phyloP scores from a whole-genome alignment of 1,284 basidiomycete genomes.

The Boletellus deceptivus region DNA sequence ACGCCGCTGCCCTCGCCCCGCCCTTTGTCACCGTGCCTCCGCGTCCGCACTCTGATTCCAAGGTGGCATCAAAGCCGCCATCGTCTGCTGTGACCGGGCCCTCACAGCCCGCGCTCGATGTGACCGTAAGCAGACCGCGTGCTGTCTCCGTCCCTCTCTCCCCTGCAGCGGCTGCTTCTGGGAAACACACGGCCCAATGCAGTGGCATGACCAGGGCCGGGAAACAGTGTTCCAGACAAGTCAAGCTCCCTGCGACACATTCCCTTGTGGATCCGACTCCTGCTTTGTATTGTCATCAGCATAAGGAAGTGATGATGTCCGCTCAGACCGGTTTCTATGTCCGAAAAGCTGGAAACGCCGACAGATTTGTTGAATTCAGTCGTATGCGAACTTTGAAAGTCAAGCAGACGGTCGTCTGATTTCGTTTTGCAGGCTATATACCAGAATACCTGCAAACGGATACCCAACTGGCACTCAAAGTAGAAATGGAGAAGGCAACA shows the following conservation, averaged over 20 bases:
- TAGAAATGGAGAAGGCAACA: slow-evolving; percentile 68
- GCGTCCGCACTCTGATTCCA: slow-evolving; percentile 23
- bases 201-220: slow-evolving; percentile 63
- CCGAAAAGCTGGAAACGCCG: slow-evolving; percentile 38
- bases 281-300: slow-evolving; percentile 64
- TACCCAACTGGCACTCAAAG: slow-evolving; percentile 60
- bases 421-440: slow-evolving; percentile 56
- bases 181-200: slow-evolving; percentile 47
- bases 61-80: background rate
- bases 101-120: slow-evolving; percentile 6
- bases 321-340: slow-evolving; percentile 57
- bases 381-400: slow-evolving; percentile 33
- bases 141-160: slow-evolving; percentile 35
- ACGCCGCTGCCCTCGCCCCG: slow-evolving; percentile 13
- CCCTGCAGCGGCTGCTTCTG: slow-evolving; percentile 25
- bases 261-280: slow-evolving; percentile 35
- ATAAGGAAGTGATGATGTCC: slow-evolving; percentile 52
- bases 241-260: slow-evolving; percentile 50
- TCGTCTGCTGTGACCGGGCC: slow-evolving; percentile 7
- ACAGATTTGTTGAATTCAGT: slow-evolving; percentile 55
- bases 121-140: slow-evolving; percentile 23
- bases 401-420: slow-evolving; percentile 13
- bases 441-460: slow-evolving; percentile 60
- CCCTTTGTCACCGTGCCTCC: slow-evolving; percentile 21
- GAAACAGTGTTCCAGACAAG: slow-evolving; percentile 58